Conservation (phyloP, 2,329 filamentous ascomycete species). For the Botrytis aclada region DNA sequence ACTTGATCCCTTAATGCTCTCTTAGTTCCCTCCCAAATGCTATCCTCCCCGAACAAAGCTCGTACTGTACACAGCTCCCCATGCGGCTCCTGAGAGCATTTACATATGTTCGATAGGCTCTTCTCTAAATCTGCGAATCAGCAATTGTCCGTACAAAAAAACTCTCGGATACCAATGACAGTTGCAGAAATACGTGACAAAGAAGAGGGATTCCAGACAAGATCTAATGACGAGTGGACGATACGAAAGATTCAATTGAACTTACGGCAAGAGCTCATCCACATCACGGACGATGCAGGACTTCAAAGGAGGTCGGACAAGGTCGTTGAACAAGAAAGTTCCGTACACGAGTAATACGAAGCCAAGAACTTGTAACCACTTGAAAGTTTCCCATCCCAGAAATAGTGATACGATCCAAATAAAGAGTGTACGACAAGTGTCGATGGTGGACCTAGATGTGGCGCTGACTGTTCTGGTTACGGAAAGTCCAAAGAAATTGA, state of each 20-base stretch:
- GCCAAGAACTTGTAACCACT: slow-evolving; percentile 89
- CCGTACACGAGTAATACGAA: slow-evolving; percentile 92
- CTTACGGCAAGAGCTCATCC: slow-evolving; percentile 61
- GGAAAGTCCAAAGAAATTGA: slow-evolving; percentile 97
- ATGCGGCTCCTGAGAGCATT: slow-evolving; percentile 20
- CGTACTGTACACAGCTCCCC: not conserved
- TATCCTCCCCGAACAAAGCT: not conserved
- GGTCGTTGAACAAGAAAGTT: slow-evolving; percentile 93
- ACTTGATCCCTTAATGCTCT: not conserved
- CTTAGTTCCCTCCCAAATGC: not conserved
- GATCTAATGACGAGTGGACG: not conserved
- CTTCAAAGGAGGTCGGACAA: slow-evolving; percentile 78
- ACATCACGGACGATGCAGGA: slow-evolving; percentile 58
- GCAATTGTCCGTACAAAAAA: not conserved
- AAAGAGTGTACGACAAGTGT: slow-evolving; percentile 95
- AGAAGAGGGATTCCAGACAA: not conserved
- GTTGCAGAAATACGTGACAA: not conserved
- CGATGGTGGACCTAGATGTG: slow-evolving; percentile 91
- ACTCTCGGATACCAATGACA: not conserved
- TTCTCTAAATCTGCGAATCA: slow-evolving; percentile 44
- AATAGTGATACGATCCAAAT: slow-evolving; percentile 96
- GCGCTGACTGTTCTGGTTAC: slow-evolving; percentile 88
- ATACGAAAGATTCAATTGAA: not conserved
- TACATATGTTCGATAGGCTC: slow-evolving; percentile 72
- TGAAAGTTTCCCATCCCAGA: slow-evolving; percentile 95